Evolutionary conservation across 108 stramenopile species (phyloP).

Genomic region (Mayamaea pseudoterrestris): DNA sequence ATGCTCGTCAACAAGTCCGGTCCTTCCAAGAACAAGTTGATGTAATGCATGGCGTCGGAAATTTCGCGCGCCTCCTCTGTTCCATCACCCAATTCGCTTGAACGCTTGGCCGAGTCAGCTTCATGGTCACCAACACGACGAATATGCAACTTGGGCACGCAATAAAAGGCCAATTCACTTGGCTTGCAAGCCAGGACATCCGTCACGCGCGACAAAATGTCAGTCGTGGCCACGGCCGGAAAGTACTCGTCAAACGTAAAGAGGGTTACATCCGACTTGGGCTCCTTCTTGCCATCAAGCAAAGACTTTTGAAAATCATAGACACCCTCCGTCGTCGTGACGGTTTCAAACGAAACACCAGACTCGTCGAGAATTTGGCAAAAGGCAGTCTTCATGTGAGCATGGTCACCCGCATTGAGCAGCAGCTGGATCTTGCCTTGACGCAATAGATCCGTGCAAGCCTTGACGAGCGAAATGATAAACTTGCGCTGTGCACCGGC

Average conservation of each 20-base stretch:
- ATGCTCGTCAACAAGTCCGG: conserved; percentile 52
- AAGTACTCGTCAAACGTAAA: conserved; percentile 87
- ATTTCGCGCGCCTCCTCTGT: conserved; percentile 76
- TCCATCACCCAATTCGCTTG: conserved; percentile 80
- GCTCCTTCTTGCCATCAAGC: conserved; percentile 34
- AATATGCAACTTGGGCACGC: conserved; percentile 83
- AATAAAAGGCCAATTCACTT: conserved; percentile 84
- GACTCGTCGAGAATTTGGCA: conserved; percentile 44
- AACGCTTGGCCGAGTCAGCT: conserved; percentile 75
- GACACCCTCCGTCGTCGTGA: conserved; percentile 47
- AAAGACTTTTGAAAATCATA: conserved; percentile 44
- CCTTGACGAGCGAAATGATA: conserved; percentile 54
- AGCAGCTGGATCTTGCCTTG: conserved; percentile 69
- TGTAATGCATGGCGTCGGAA: conserved; percentile 45
- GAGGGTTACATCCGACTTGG: conserved; percentile 46
- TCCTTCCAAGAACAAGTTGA: conserved; percentile 47
- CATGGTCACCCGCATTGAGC: conserved; percentile 87
- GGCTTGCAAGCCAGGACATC: conserved; percentile 88
- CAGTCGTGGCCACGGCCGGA: conserved; percentile 86
- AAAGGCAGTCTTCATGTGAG: conserved; percentile 76
- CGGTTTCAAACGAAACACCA: conserved; percentile 49
- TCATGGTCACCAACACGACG: conserved; percentile 91
- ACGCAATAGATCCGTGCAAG: conserved; percentile 38
- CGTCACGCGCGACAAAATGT: conserved; percentile 72
- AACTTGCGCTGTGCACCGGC: conserved; percentile 86